Conservation (phyloP, 139 green algal species). For the Spirogloea muscicola region DNA sequence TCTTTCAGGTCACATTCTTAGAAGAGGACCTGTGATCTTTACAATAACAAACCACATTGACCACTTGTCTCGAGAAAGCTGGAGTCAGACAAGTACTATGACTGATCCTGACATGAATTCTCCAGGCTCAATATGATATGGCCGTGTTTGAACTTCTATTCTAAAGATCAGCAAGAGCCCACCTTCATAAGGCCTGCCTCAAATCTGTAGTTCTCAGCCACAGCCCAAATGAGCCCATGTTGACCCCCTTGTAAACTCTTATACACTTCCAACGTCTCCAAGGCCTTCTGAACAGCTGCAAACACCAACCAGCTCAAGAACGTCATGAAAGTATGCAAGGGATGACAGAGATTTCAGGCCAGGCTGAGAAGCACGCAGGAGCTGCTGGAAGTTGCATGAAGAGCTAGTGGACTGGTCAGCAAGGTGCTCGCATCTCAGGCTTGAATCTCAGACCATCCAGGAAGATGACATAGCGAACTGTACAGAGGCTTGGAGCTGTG, state of each 20-base stretch:
- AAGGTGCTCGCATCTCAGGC: background rate
- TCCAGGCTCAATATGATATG: background rate
- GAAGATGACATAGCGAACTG: too few relatives aligned
- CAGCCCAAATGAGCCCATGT: conserved; percentile 13
- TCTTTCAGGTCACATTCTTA: background rate
- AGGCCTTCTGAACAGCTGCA: background rate
- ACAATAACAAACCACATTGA: background rate
- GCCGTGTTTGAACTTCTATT: too few relatives aligned
- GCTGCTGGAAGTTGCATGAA: too few relatives aligned
- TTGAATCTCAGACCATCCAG: background rate
- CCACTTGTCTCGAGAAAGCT: background rate
- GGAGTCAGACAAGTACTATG: background rate
- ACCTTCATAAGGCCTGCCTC: conserved; percentile 12
- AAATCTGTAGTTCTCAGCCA: conserved; percentile 27
- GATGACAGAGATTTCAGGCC: too few relatives aligned
- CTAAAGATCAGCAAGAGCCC: too few relatives aligned
- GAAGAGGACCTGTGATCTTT: too few relatives aligned
- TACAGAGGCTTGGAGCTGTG: too few relatives aligned
- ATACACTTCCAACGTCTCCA: too few relatives aligned
- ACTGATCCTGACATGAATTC: background rate
- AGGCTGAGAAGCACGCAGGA: too few relatives aligned
- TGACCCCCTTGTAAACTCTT: background rate
- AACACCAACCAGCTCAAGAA: too few relatives aligned
- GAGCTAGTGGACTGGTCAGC: background rate
- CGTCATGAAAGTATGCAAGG: too few relatives aligned